Conservation (phyloP, 2,329 filamentous ascomycete species). For the Dryadomyces quercus-mongolicae region DNA sequence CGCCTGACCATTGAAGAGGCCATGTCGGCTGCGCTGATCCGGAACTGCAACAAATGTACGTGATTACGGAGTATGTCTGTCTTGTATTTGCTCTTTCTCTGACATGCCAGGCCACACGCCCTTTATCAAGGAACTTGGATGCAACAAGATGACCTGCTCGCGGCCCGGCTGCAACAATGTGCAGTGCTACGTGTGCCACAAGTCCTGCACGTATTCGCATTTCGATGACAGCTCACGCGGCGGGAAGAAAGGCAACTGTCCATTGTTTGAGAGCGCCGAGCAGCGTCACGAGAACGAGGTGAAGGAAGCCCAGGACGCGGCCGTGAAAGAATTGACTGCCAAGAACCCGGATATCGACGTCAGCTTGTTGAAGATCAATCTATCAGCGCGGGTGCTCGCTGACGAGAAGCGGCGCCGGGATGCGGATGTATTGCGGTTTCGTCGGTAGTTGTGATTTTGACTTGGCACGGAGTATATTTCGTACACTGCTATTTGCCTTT, state of each 20-base stretch:
- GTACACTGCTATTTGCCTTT: neutral
- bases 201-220: conserved; percentile 55
- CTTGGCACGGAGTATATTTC: no score
- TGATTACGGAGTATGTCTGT: no score
- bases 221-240: conserved; percentile 45
- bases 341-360: conserved; percentile 50
- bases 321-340: conserved; percentile 39
- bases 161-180: conserved; percentile 36
- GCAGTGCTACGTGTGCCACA: conserved; percentile 61
- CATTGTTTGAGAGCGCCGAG: conserved; percentile 52
- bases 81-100: neutral
- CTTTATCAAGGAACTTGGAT: conserved; percentile 68
- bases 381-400: conserved; percentile 39
- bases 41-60: conserved; percentile 57
- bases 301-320: conserved; percentile 44
- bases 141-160: conserved; percentile 72
- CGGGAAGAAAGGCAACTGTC: conserved; percentile 44
- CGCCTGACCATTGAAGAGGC: conserved; percentile 69
- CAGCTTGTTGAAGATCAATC: conserved; percentile 43
- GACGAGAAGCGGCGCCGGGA: conserved; percentile 24
- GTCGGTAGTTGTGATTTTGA: neutral
- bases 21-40: conserved; percentile 68
- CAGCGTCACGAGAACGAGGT: conserved; percentile 52
- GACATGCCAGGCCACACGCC: conserved; percentile 42
- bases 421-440: neutral